These are phyloP conservation scores for Pleurotus eryngii DNA, from an alignment of 768 basidiomycete species.

Conservation along the genomic window DNA sequence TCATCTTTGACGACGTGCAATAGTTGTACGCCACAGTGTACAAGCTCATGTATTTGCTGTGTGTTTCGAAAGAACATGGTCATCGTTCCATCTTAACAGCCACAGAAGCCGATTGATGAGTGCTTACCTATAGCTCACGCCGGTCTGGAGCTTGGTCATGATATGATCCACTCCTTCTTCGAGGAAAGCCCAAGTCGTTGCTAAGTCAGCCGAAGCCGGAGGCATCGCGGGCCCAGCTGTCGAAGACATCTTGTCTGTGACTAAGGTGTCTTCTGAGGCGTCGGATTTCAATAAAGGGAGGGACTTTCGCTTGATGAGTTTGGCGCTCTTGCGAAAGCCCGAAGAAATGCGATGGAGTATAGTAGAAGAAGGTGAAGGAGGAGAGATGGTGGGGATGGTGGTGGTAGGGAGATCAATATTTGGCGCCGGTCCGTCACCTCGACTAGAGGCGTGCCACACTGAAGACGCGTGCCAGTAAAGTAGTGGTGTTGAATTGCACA, in stretches of 20 bases:
- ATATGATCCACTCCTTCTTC: conserved; percentile 89
- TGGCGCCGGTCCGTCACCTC: conserved; percentile 1
- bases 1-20: conserved; percentile 87
- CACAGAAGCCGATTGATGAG: conserved; percentile 4
- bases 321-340: conserved; percentile 6
- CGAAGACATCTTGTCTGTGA: conserved; percentile 3
- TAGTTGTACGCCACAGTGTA: conserved; percentile 98
- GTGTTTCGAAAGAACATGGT: conserved; percentile 8
- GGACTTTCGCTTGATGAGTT: conserved; percentile 10
- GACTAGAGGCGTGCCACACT: background rate
- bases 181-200: conserved; percentile 85
- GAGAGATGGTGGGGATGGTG: conserved; percentile 30
- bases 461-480: background rate
- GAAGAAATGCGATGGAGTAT: conserved; percentile 4
- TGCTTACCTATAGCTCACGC: conserved; percentile 68
- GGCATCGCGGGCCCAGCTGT: conserved; percentile 52
- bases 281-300: conserved; percentile 1
- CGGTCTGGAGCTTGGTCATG: conserved; percentile 87
- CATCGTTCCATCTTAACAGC: conserved; percentile 4
- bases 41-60: conserved; percentile 76
- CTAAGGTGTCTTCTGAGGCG: conserved; percentile 2
- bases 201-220: conserved; percentile 64
- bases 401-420: conserved; percentile 13
- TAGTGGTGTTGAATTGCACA: too few relatives aligned
- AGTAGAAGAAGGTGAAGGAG: conserved; percentile 4